Conservation (phyloP, 2,329 filamentous ascomycete genomes). For the Alternaria brassicicola region DNA sequence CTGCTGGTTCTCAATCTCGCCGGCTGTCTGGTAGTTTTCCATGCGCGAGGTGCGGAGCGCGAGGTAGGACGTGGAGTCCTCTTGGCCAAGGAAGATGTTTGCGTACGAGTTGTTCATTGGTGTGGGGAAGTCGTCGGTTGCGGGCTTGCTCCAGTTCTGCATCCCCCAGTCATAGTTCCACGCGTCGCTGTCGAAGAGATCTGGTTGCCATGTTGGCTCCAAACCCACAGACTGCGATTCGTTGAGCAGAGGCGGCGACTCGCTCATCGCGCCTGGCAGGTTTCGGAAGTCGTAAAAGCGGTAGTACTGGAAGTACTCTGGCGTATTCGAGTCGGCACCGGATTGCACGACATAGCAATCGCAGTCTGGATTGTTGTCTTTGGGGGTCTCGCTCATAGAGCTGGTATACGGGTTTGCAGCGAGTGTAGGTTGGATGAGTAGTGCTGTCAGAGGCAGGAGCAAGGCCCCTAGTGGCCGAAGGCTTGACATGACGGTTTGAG, state of each 20-base stretch:
- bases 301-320: slow-evolving; percentile 58
- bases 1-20: slow-evolving; percentile 56
- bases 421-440: slow-evolving; percentile 28
- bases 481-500: slow-evolving; percentile 18
- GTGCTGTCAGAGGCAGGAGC: slow-evolving; percentile 34
- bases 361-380: slow-evolving; percentile 49
- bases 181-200: slow-evolving; percentile 45
- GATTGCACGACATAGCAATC: slow-evolving; percentile 57
- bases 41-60: slow-evolving; percentile 55
- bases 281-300: slow-evolving; percentile 60
- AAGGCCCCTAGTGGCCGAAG: slow-evolving; percentile 27
- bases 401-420: slow-evolving; percentile 38
- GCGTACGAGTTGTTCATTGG: slow-evolving; percentile 54
- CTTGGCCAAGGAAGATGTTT: slow-evolving; percentile 55
- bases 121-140: slow-evolving; percentile 47
- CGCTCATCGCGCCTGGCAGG: slow-evolving; percentile 40
- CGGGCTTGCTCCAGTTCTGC: slow-evolving; percentile 54
- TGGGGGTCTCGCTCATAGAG: slow-evolving; percentile 34
- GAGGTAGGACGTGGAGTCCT: slow-evolving; percentile 51
- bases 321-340: slow-evolving; percentile 42
- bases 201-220: slow-evolving; percentile 46
- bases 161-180: slow-evolving; percentile 47
- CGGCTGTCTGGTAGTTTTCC: slow-evolving; percentile 53
- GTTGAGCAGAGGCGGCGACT: slow-evolving; percentile 34
- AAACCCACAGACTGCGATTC: slow-evolving; percentile 27